A percentile compares a stretch with the other conserved stretches of the same genome.
Evolutionary conservation across 371 early-diverging fungal species (phyloP).

Genomic region (Conidiobolus incongruus): DNA sequence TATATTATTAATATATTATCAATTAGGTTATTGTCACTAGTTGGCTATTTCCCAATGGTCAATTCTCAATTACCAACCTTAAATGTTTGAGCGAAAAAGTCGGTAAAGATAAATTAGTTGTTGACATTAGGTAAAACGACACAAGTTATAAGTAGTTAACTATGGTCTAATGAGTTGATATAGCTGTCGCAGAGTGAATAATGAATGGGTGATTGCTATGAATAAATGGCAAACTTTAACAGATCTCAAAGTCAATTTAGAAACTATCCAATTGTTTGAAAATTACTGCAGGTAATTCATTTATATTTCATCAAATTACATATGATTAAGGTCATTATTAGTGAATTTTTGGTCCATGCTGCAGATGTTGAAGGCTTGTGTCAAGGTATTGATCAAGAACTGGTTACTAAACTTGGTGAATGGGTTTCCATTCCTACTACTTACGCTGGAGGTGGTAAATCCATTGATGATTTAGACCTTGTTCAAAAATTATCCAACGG

Average conservation of each 20-base stretch:
- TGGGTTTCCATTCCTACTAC: conserved; percentile 82
- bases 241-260: conserved; percentile 44
- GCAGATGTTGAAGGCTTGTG: conserved; percentile 95
- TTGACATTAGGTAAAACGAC: conserved; percentile 60
- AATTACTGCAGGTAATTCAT: conserved; percentile 57
- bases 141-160: too few species aligned
- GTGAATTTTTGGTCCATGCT: conserved; percentile 91
- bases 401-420: conserved; percentile 59
- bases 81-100: conserved; percentile 25
- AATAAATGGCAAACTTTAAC: conserved; percentile 92
- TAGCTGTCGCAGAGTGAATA: conserved; percentile 52
- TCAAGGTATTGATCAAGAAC: conserved; percentile 71
- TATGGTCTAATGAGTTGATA: neutral
- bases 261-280: conserved; percentile 29
- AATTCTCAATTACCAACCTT: conserved; percentile 43
- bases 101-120: conserved; percentile 63
- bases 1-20: neutral
- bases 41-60: conserved; percentile 65
- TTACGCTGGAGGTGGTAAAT: conserved; percentile 88
- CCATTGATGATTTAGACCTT: conserved; percentile 48
- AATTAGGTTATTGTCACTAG: conserved; percentile 79
- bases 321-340: too few species aligned
- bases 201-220: conserved; percentile 84
- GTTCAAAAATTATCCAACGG: conserved; percentile 61
- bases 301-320: neutral